Conservation (phyloP, 2,329 filamentous ascomycete genomes). For the Cordyceps javanica region DNA sequence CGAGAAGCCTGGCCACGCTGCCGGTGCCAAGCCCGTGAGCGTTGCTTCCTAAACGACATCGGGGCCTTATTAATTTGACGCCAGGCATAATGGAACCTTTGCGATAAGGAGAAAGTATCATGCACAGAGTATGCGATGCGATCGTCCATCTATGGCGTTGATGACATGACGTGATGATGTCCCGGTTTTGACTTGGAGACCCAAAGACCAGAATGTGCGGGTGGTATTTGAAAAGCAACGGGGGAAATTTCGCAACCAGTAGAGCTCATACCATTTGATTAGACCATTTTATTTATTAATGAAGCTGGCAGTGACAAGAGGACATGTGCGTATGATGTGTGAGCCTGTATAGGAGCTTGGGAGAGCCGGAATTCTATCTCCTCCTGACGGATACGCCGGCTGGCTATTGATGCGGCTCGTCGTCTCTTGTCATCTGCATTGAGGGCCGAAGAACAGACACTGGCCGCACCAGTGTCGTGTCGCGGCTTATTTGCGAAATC, state of each 20-base stretch:
- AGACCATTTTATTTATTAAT: neutral
- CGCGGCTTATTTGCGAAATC: too few relatives aligned
- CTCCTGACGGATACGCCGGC: too few relatives aligned
- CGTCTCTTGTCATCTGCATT: too few relatives aligned
- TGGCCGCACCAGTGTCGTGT: too few relatives aligned
- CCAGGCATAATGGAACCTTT: neutral
- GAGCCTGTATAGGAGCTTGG: neutral
- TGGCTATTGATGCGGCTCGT: too few relatives aligned
- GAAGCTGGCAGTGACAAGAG: neutral
- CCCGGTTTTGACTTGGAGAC: neutral
- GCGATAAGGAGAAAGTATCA: neutral
- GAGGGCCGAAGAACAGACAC: too few relatives aligned
- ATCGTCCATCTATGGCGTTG: neutral
- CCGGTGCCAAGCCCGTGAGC: slow-evolving; percentile 21
- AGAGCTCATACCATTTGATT: neutral
- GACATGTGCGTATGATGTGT: neutral
- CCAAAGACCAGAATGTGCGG: neutral
- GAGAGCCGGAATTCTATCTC: neutral
- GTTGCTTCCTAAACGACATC: neutral
- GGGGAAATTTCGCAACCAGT: neutral
- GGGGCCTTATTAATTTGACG: neutral
- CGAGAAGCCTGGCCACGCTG: slow-evolving; percentile 24
- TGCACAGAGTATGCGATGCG: neutral
- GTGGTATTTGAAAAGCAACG: neutral
- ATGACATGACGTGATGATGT: neutral